Evolutionary conservation across 2,329 filamentous ascomycete genomes (phyloP), one percentile per base, ranked within the genome.

Genomic region (Coniochaeta pulveracea): DNA sequence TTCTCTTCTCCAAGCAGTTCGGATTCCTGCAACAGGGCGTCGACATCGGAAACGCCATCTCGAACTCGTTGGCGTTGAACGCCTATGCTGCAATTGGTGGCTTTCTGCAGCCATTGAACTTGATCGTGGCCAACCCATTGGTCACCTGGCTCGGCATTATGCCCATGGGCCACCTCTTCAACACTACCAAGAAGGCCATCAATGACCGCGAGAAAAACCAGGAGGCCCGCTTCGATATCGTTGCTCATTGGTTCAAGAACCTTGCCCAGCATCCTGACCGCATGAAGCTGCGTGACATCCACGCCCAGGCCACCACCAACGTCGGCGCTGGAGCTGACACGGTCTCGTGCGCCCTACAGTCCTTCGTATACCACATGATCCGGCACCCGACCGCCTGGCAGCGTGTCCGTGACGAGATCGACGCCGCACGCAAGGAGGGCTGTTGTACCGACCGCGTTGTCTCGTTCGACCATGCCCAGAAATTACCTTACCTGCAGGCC

Each of bases 1-100:
- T 47, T 19, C 38, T 48, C 14, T 54, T 52, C 32, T 50, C 48
- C n/a, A 47, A 47, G 34, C 40, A 40, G 23, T 49, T 55, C 21
- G 51, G 51, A 19, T 54, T 54, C 35, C 37, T 55, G 10, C 42
- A 49, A 12, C 38, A 43, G 11, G 51, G 44, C 7, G 35, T 37
- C 26, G 53, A 57, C 36, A 43, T 58, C n/a, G 46, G 43, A 33
- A 45, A 47, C 27, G 44, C 52, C 14, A 53, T 58, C 22, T 39
- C 33, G 17, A 49, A 48, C 29, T 25, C 33, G 1, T 25, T 41
- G 6, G 34, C 36, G 1, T 39, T 47, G 9, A 40, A 35, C 10
- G 29, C 37, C 10, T 47, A 42, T 36, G 39, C 41, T 3, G 40
- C 41, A 10, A 39, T 48, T 16, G 37, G 44, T 12, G 47, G 47